Evolutionary conservation across 2,329 filamentous ascomycete species (phyloP).

Genomic region (Graphium sp.): DNA sequence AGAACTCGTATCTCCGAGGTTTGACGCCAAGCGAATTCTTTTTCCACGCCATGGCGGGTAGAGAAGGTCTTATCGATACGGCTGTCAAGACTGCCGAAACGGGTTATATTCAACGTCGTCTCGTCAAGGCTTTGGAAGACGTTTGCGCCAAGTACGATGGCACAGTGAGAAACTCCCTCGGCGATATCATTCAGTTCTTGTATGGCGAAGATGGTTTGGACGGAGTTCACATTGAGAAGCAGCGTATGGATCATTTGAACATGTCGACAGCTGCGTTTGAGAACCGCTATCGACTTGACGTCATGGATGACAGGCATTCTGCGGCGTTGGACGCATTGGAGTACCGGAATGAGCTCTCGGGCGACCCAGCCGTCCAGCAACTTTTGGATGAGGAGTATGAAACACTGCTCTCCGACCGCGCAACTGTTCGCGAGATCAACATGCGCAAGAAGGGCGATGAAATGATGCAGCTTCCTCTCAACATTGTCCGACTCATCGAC

Average conservation of each 20-base stretch:
- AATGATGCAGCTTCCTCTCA: constrained; percentile 81
- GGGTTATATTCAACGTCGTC: constrained; percentile 94
- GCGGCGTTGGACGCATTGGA: constrained; percentile 43
- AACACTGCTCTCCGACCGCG: constrained; percentile 55
- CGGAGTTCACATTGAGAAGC: constrained; percentile 83
- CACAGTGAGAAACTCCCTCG: constrained; percentile 90
- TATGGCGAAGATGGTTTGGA: constrained; percentile 97
- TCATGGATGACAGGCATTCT: constrained; percentile 49
- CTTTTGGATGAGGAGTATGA: constrained; percentile 84
- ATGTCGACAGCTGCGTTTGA: constrained; percentile 66
- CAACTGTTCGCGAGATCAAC: constrained; percentile 54
- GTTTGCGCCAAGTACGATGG: constrained; percentile 96
- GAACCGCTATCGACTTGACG: constrained; percentile 68
- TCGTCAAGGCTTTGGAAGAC: constrained; percentile 96
- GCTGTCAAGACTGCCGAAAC: constrained; percentile 99
- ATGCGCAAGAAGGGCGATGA: constrained; percentile 58
- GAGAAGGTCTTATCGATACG: constrained; percentile 98
- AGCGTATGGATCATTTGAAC: constrained; percentile 73
- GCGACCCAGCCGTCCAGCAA: constrained; percentile 74
- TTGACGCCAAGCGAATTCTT: constrained; percentile 95
- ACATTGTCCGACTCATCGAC: constrained; percentile 79
- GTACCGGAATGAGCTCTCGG: constrained; percentile 70
- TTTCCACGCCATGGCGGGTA: constrained; percentile 99
- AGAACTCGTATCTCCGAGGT: constrained; percentile 95
- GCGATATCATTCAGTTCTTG: constrained; percentile 91